These are phyloP conservation scores for Alternaria gaisen DNA, from an alignment of 2,329 filamentous ascomycete species.

Conservation along the genomic window DNA sequence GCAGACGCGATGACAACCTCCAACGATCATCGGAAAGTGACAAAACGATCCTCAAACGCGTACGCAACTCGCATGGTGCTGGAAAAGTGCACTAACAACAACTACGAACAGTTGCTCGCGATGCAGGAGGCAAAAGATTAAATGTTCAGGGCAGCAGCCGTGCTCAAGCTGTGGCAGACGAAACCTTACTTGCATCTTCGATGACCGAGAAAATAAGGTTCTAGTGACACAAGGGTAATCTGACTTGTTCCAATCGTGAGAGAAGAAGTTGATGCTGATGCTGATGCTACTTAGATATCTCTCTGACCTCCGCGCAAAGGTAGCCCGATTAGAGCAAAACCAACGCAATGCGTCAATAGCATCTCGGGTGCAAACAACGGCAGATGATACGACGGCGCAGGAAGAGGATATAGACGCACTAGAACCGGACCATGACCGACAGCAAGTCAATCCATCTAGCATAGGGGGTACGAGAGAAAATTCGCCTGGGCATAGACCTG, in stretches of 20 bases:
- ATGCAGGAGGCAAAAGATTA: conserved; percentile 45
- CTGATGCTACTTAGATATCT: conserved; percentile 31
- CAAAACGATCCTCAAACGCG: conserved; percentile 39
- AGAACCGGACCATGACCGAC: not conserved
- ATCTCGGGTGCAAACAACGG: not conserved
- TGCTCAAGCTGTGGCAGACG: conserved; percentile 41
- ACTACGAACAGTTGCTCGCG: conserved; percentile 32
- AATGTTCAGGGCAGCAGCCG: conserved; percentile 44
- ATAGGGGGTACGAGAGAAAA: conserved; percentile 27
- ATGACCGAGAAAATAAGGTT: conserved; percentile 46
- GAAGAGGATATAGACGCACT: conserved; percentile 11
- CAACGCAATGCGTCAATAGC: conserved; percentile 1
- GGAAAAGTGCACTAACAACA: conserved; percentile 4
- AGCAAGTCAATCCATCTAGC: conserved; percentile 19
- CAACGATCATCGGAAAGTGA: conserved; percentile 33
- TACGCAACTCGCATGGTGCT: conserved; percentile 9
- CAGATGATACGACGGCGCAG: conserved; percentile 5
- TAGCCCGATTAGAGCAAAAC: conserved; percentile 28
- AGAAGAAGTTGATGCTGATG: not conserved
- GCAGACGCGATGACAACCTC: conserved; percentile 27
- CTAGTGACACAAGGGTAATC: conserved; percentile 39
- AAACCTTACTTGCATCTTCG: conserved; percentile 38
- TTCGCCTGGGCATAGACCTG: conserved; percentile 29
- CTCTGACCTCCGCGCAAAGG: conserved; percentile 35
- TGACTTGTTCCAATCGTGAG: not conserved